Evolutionary conservation across 176 grass and related monocot species (phyloP).

Genomic region (Stipa capillata): DNA sequence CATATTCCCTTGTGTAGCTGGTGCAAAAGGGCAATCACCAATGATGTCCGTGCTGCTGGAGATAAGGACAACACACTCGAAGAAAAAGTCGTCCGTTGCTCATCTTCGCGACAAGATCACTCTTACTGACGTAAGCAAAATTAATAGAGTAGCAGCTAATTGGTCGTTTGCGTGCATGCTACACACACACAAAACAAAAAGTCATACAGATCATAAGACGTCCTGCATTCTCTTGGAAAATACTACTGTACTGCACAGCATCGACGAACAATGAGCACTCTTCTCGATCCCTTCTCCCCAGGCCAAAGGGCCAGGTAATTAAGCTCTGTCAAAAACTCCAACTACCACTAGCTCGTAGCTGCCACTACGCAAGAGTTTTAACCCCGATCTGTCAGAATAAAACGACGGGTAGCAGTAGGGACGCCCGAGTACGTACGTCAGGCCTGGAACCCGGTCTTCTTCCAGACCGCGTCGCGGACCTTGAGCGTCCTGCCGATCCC

Average conservation of each 20-base stretch:
- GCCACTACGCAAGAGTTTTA: neutral
- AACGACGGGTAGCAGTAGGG: neutral
- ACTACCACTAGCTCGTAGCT: neutral
- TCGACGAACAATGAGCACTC: neutral
- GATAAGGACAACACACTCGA: neutral
- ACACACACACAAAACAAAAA: neutral
- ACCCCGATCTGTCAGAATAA: neutral
- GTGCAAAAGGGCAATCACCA: neutral
- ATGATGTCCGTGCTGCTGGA: neutral
- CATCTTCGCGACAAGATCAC: neutral
- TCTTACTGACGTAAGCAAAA: neutral
- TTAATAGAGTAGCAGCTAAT: neutral
- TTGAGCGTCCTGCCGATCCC: constrained; percentile 75
- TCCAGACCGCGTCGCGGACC: constrained; percentile 89
- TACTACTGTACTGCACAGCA: neutral
- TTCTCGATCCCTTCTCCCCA: neutral
- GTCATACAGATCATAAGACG: neutral
- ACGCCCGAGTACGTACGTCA: neutral
- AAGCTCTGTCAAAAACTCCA: neutral
- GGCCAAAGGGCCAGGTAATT: neutral
- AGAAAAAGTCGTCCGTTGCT: neutral
- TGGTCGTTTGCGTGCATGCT: neutral
- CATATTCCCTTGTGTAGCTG: neutral
- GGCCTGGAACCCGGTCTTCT: constrained; percentile 79
- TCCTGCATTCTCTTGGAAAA: neutral